Conservation (phyloP, 306 rosid species). For the Leucaena leucocephala region DNA sequence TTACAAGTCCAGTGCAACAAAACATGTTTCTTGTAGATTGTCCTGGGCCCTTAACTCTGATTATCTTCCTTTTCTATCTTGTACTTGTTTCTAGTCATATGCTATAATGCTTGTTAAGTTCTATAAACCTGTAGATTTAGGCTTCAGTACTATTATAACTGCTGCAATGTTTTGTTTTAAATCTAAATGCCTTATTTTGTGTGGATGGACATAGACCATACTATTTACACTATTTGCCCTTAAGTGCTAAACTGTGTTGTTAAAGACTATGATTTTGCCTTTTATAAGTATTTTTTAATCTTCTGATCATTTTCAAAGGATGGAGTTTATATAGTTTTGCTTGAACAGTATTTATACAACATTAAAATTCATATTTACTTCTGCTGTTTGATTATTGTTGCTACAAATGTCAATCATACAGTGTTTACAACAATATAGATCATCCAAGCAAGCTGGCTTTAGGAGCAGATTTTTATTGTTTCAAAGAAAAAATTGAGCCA, state of each 20-base stretch:
- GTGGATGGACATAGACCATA: not conserved
- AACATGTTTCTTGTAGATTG: not conserved
- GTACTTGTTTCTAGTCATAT: not conserved
- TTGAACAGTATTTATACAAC: too few species aligned
- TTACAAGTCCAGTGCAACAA: not conserved
- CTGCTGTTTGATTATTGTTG: conserved; percentile 12
- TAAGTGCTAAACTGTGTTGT: not conserved
- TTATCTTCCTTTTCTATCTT: not conserved
- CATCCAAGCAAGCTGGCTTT: conserved; percentile 70
- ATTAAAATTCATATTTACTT: not conserved
- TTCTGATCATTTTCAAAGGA: not conserved
- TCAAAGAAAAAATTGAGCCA: conserved; percentile 82
- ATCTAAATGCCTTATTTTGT: not conserved
- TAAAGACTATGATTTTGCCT: not conserved
- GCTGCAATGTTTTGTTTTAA: not conserved
- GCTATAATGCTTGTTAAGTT: not conserved
- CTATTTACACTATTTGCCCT: not conserved
- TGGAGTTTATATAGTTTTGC: not conserved
- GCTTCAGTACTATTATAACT: not conserved
- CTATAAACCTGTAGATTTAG: not conserved
- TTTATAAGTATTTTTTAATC: not conserved
- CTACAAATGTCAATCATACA: conserved; percentile 29
- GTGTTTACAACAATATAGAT: conserved; percentile 81
- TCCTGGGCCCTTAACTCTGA: not conserved
- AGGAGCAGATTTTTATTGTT: conserved; percentile 79